Conservation (phyloP, 306 rosid genomes). For the Prunus davidiana region DNA sequence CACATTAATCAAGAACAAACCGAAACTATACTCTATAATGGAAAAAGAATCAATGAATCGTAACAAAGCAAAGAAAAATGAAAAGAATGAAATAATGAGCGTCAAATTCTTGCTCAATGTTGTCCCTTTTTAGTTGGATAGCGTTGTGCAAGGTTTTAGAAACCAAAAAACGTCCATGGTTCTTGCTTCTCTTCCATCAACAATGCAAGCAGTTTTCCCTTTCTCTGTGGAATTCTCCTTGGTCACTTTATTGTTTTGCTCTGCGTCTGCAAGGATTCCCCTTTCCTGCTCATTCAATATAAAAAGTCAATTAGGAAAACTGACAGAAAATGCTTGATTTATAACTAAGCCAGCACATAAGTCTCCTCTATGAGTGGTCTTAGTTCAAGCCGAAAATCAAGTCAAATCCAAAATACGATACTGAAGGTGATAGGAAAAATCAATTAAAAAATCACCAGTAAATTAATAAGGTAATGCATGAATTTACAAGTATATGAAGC, state of each 20-base stretch:
- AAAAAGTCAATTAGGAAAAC: neutral
- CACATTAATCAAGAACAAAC: neutral
- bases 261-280: constrained; percentile 53
- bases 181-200: constrained; percentile 65
- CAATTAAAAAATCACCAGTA: neutral
- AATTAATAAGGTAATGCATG: neutral
- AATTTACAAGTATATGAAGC: no score
- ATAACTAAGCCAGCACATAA: neutral
- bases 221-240: constrained; percentile 41
- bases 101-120: constrained; percentile 4
- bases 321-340: neutral
- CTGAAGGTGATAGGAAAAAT: neutral
- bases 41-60: constrained; percentile 5
- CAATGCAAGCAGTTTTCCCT: constrained; percentile 33
- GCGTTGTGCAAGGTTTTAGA: constrained; percentile 92
- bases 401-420: neutral
- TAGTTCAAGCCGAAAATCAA: neutral
- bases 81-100: constrained; percentile 52
- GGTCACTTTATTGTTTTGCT: constrained; percentile 38
- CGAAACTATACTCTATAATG: constrained; percentile 3
- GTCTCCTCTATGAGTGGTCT: neutral
- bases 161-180: constrained; percentile 88
- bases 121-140: constrained; percentile 34
- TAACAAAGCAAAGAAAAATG: neutral
- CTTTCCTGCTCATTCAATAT: constrained; percentile 45